Conservation (phyloP, 192 early-diverging fungal species). For the Kappamyces sp. region DNA sequence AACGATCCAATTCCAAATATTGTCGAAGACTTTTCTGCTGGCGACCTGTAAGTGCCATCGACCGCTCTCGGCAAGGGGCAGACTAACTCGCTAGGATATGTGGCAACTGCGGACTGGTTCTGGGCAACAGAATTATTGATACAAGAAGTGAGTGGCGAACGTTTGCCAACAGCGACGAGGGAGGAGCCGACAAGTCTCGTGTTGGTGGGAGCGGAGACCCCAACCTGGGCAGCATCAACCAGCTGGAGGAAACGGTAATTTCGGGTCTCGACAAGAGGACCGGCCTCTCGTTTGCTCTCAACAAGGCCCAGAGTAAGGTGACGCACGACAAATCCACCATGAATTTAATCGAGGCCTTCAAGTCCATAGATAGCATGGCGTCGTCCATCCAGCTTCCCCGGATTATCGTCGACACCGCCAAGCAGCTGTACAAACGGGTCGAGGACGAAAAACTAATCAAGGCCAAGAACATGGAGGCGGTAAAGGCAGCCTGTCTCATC, state of each 20-base stretch:
- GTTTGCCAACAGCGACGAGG: constrained; percentile 74
- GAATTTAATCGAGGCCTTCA: constrained; percentile 66
- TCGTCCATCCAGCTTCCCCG: constrained; percentile 72
- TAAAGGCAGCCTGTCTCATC: constrained; percentile 88
- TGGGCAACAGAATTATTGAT: constrained; percentile 85
- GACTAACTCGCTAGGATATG: constrained; percentile 47
- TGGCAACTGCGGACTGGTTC: constrained; percentile 75
- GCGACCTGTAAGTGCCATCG: constrained; percentile 48
- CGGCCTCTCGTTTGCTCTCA: constrained; percentile 63
- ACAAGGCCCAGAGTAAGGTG: constrained; percentile 65
- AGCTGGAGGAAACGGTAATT: constrained; percentile 76
- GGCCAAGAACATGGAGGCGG: constrained; percentile 74
- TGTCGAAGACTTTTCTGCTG: constrained; percentile 83
- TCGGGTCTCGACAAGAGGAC: constrained; percentile 68
- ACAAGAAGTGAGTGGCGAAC: constrained; percentile 97
- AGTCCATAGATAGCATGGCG: constrained; percentile 71
- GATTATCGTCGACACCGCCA: constrained; percentile 70
- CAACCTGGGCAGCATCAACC: constrained; percentile 62
- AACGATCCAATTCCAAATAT: constrained; percentile 71
- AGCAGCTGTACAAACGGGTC: constrained; percentile 79
- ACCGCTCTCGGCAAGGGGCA: too few species aligned
- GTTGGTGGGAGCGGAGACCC: constrained; percentile 78
- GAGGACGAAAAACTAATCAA: constrained; percentile 76
- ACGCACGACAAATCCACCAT: constrained; percentile 68
- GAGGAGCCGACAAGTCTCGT: constrained; percentile 81